These are phyloP conservation scores for Cyclocybe aegerita DNA, from an alignment of 768 basidiomycete genomes.

Conservation along the genomic window DNA sequence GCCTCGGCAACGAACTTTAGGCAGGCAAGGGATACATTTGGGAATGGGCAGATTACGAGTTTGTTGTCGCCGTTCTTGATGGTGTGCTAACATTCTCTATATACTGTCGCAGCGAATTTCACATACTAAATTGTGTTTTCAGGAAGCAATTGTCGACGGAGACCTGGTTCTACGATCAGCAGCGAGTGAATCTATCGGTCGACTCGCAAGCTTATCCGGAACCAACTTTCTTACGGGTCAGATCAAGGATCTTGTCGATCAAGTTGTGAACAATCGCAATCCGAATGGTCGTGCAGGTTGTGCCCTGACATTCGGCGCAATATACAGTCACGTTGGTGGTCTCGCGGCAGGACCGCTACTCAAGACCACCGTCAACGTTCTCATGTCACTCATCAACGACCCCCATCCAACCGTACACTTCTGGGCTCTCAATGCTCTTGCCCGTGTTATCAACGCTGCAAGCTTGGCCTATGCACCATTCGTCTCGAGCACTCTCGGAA, in stretches of 20 bases:
- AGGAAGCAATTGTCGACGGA: conserved; percentile 82
- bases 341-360: conserved; percentile 92
- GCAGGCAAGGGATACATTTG: conserved; percentile 66
- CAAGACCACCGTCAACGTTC: conserved; percentile 92
- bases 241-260: conserved; percentile 88
- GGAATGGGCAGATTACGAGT: conserved; percentile 59
- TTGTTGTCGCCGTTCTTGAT: conserved; percentile 73
- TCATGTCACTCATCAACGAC: conserved; percentile 94
- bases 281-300: conserved; percentile 92
- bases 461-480: conserved; percentile 90
- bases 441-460: conserved; percentile 86
- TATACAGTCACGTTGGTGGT: conserved; percentile 90
- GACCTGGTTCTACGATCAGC: conserved; percentile 75
- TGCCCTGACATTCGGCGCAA: conserved; percentile 87
- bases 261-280: conserved; percentile 92
- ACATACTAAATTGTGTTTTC: neutral
- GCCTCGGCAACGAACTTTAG: conserved; percentile 52
- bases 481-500: conserved; percentile 83
- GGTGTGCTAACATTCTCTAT: too few relatives aligned
- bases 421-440: conserved; percentile 85
- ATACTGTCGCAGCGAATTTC: too few relatives aligned
- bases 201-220: conserved; percentile 79
- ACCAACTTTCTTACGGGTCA: conserved; percentile 83
- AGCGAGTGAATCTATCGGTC: conserved; percentile 87
- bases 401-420: conserved; percentile 97